Base-by-base conservation (phyloP, 495 filamentous ascomycete genomes). In the Talaromyces wortmannii region DNA sequence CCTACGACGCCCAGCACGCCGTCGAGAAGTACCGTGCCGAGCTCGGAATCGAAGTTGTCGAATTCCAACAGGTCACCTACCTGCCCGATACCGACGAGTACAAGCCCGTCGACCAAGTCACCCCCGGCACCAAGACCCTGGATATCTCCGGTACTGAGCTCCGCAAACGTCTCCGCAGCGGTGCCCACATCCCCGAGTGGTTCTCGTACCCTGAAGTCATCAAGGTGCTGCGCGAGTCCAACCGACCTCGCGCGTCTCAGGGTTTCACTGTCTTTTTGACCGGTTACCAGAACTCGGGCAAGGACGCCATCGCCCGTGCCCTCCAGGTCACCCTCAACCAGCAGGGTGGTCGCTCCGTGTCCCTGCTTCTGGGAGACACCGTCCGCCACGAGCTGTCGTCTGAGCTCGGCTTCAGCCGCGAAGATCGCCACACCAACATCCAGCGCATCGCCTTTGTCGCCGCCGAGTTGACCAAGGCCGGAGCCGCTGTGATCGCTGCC, bases 161-260 rank as follows among this genome's bases (percentile, higher is more conserved):
- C 61, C 91, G 94, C 59, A 81, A 84, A 51, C 88, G 94, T 58
- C 83, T 98, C 50, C 85, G 90, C 61, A 91, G 86, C 52, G 94
- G 94, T 53, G 86, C 85, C 58, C 90, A 95, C 59, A 98, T 98
- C 65, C 94, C 94, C 55, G 91, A 95, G 70, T 98, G 94, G 94
- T 98, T 98, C 81, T 97, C 94, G 17, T 98, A 98, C 76, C 91
- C 95, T 55, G 95, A 98, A 77, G 95, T 98, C 59, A 94, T 98
- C 72, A 85, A 84, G 70, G 94, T 97, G 46, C 85, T 98, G 50
- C 81, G 94, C 60, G 89, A 98, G 75, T 96, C 91, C 57, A 91
- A 96, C 73, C 95, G 92, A 7, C 83, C 95, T 40, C 86, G 94
- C 56, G 84, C 81, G 64, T 76, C 81, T 63, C 95, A 98, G 78